These are phyloP conservation scores for Jaltomata sinuosa DNA, from an alignment of 257 asterid species.

Conservation along the genomic window DNA sequence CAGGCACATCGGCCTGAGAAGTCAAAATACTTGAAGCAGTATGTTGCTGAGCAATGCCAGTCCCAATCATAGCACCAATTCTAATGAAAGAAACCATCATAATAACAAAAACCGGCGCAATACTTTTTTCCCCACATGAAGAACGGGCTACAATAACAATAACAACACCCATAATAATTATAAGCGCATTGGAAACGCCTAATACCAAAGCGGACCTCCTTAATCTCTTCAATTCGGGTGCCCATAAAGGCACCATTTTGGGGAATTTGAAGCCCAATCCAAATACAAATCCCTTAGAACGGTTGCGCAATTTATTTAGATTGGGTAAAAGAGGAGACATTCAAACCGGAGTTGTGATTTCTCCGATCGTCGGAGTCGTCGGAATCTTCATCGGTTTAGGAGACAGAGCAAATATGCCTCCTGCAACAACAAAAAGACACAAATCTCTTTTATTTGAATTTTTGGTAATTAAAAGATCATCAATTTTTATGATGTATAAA, in stretches of 20 bases:
- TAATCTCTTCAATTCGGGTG: background rate
- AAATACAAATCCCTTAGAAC: background rate
- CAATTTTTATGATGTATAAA: background rate
- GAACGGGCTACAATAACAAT: background rate
- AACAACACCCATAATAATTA: background rate
- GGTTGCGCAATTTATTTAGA: background rate
- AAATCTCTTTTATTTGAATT: background rate
- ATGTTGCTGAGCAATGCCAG: conserved; percentile 11
- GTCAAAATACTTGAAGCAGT: conserved; percentile 3
- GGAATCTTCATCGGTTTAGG: background rate
- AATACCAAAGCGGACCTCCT: conserved; percentile 7
- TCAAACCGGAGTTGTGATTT: background rate
- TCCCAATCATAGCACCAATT: conserved; percentile 10
- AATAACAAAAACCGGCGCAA: background rate
- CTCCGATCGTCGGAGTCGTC: background rate
- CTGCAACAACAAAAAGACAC: background rate
- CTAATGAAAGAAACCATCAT: conserved; percentile 2
- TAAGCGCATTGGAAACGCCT: conserved; percentile 5
- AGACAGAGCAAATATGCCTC: background rate
- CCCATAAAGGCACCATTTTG: background rate
- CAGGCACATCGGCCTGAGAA: background rate
- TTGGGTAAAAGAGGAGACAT: background rate
- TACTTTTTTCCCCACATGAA: background rate
- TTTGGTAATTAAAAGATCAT: background rate
- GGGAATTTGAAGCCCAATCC: background rate